Percentiles rank a stretch among this genome's conserved stretches.
Conservation (phyloP, 495 filamentous ascomycete genomes). For the Neurospora sp. region DNA sequence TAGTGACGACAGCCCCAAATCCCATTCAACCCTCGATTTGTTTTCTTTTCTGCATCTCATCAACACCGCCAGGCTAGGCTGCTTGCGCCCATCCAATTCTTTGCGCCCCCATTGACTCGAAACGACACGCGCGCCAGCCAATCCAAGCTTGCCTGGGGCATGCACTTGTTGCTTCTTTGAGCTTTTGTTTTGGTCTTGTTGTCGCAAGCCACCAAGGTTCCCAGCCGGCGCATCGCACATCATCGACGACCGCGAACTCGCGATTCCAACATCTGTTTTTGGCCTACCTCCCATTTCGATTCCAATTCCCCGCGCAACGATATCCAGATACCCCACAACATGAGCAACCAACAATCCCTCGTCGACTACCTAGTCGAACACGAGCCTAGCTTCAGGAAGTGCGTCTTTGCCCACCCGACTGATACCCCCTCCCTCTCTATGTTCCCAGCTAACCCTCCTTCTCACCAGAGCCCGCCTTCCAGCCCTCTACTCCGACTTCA, state of each 20-base stretch:
- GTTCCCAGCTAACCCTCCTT: conserved; percentile 2
- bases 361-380: conserved; percentile 36
- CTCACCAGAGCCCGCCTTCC: conserved; percentile 63
- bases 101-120: background rate
- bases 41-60: background rate
- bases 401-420: background rate
- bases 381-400: conserved; percentile 38
- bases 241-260: background rate
- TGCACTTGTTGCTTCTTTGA: background rate
- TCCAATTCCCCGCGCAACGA: background rate
- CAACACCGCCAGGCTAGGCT: background rate
- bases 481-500: conserved; percentile 92
- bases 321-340: conserved; percentile 7
- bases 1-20: background rate
- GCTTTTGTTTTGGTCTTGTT: background rate
- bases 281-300: too few species aligned
- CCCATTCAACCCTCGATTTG: background rate
- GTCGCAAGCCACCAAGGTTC: background rate
- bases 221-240: background rate
- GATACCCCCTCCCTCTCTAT: too few species aligned
- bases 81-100: background rate
- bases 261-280: conserved; percentile 7
- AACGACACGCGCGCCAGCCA: background rate
- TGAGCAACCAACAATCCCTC: conserved; percentile 24
- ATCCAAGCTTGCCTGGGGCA: background rate